Base-by-base conservation (phyloP, 768 basidiomycete genomes). In the Lactarius pseudohatsudake region DNA sequence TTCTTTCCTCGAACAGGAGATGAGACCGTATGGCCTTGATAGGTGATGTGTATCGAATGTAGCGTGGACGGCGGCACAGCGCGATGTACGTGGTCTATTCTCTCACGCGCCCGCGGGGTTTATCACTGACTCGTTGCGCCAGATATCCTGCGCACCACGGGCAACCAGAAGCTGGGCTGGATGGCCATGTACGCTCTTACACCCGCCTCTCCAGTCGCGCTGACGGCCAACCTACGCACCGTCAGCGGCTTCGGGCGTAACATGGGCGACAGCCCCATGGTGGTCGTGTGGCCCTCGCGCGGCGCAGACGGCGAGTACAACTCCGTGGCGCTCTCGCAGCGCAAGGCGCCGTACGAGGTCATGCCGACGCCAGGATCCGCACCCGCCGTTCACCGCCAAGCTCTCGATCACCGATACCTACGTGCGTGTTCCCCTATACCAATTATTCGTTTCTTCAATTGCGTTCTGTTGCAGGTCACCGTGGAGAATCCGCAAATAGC, bases 231-330 rank as follows among this genome's bases (percentile, higher is more conserved):
- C 11, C 36, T 2, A 36, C 11, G 36, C 36, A 34, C 26, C 26
- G 53, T 16, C 70, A 89, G 87, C 72, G 86, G 87, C 11, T 89
- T 86, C 70, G 87, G 87, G 28, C 69, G 66, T 8, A 69, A 74
- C 63, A 88, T 89, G 87, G 73, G 79, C 1, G 77, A 81, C 69
- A 77, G 81, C 10, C 81, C 85, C 0, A 90, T 91, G 88, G 86
- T 91, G 65, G 86, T 91, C 41, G 83, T 86, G 79, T 92, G 90
- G 89, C 77, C 82, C 8, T 87, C 89, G 72, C 74, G 76, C 15
- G 66, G 13, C 18, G 38, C 5, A 22, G 85, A 89, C 69, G 85
- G 86, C 10, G 18, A 45, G 1, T 40, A 59, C 13, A 1, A 6
- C 15, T 74, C 79, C 22, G 78, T 89, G 66, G 88, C 87, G 15